phyloP scores from a whole-genome alignment of 169 alveolate genomes.

The Plasmodium malariae region DNA sequence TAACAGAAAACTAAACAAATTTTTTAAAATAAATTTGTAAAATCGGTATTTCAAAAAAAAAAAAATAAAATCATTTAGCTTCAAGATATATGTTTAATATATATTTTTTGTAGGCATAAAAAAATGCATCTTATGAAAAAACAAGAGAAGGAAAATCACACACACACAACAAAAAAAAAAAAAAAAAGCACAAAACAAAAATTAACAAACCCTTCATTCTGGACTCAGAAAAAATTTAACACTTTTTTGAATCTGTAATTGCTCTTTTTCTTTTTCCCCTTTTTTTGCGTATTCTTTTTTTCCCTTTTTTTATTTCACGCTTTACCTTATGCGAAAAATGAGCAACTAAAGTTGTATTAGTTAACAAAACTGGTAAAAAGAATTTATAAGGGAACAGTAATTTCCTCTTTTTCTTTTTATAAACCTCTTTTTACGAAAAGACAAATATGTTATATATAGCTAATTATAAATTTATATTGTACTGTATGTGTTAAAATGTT shows the following conservation, averaged over 20 bases:
- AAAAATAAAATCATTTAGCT: too few relatives aligned
- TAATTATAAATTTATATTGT: neutral
- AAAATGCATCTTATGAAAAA: neutral
- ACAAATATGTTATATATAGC: neutral
- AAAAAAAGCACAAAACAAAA: neutral
- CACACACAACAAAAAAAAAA: slow-evolving; percentile 9
- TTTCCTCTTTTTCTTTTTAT: neutral
- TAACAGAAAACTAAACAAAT: too few relatives aligned
- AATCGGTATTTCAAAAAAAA: too few relatives aligned
- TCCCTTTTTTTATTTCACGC: too few relatives aligned
- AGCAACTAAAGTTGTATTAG: neutral
- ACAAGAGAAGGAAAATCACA: neutral
- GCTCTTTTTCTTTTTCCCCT: neutral
- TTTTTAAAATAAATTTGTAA: too few relatives aligned
- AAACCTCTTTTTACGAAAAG: slow-evolving; percentile 3
- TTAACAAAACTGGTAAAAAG: neutral
- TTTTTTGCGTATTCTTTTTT: too few relatives aligned
- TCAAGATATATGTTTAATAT: too few relatives aligned
- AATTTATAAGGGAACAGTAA: neutral
- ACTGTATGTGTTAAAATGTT: neutral
- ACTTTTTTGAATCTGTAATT: neutral
- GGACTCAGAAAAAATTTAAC: neutral
- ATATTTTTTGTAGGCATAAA: neutral
- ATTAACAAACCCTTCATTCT: neutral
- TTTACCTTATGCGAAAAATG: neutral